Conservation (phyloP, 805 yeast species). For the Metschnikowia bowlesiae region DNA sequence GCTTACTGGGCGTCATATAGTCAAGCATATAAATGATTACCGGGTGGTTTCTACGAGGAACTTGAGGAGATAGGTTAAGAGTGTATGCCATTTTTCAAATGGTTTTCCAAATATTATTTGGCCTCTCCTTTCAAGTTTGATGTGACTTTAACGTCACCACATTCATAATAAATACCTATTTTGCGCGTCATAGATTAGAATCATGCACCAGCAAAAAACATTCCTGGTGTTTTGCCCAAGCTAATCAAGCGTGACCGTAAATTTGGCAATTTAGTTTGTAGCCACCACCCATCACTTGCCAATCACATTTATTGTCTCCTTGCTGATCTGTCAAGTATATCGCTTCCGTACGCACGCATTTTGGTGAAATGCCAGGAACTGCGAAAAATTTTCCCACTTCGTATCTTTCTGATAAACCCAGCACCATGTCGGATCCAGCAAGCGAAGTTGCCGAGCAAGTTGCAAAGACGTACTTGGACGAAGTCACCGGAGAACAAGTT, state of each 20-base stretch:
- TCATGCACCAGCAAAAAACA: not conserved
- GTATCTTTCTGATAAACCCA: conserved; percentile 3
- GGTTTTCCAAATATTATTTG: not conserved
- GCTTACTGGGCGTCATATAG: no score
- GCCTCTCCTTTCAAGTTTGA: not conserved
- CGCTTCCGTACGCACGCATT: conserved; percentile 10
- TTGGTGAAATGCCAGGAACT: conserved; percentile 1
- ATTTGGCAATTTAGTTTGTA: not conserved
- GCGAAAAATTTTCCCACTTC: conserved; percentile 17
- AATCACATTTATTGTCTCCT: not conserved
- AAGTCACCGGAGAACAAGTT: conserved; percentile 92
- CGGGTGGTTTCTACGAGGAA: no score
- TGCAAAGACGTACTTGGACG: conserved; percentile 79
- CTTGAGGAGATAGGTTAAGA: not conserved
- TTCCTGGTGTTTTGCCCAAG: not conserved
- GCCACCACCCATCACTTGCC: not conserved
- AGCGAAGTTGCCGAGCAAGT: conserved; percentile 68
- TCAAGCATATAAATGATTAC: no score
- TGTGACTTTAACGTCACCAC: not conserved
- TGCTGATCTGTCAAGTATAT: not conserved
- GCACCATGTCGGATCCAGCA: conserved; percentile 44
- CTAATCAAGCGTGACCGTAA: not conserved
- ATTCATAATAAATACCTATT: not conserved
- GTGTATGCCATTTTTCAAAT: not conserved
- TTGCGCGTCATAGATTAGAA: not conserved